Evolutionary conservation across 805 yeast genomes (phyloP).

Genomic region (Hanseniaspora pseudoguilliermondii): DNA sequence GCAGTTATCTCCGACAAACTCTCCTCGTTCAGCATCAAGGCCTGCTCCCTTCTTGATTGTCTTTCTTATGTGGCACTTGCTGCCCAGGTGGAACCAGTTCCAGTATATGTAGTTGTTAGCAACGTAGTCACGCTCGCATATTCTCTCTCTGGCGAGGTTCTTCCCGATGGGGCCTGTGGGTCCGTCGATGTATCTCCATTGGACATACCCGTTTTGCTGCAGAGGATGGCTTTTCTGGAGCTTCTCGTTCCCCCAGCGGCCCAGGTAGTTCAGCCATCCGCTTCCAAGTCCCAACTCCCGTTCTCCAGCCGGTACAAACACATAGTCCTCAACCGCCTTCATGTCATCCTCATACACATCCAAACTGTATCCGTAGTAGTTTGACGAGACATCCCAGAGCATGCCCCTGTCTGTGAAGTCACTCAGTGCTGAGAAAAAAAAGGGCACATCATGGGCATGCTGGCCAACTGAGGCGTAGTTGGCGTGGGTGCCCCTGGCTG

Average conservation of each 20-base stretch:
- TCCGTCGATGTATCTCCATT: conserved; percentile 83
- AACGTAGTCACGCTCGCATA: conserved; percentile 50
- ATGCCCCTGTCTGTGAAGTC: conserved; percentile 95
- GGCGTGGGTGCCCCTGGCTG: conserved; percentile 95
- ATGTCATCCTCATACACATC: conserved; percentile 37
- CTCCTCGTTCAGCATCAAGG: conserved; percentile 58
- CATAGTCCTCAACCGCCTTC: conserved; percentile 20
- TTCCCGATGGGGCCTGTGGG: conserved; percentile 83
- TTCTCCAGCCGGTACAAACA: conserved; percentile 15
- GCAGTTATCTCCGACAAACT: conserved; percentile 50
- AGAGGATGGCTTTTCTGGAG: conserved; percentile 31
- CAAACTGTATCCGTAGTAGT: conserved; percentile 68
- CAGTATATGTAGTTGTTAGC: conserved; percentile 58
- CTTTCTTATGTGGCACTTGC: conserved; percentile 66
- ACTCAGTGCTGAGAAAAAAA: conserved; percentile 59
- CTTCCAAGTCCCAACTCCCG: conserved; percentile 28
- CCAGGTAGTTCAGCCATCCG: conserved; percentile 67
- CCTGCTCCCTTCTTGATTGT: conserved; percentile 76
- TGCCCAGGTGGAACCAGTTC: conserved; percentile 48
- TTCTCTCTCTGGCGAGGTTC: conserved; percentile 51
- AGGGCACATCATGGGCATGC: conserved; percentile 87
- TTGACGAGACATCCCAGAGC: conserved; percentile 83
- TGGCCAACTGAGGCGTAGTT: conserved; percentile 93
- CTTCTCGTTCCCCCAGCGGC: conserved; percentile 85
- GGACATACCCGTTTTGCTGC: conserved; percentile 70